Evolutionary conservation across 164 flowering plant genomes (phyloP), one percentile per base, ranked within the genome.

Genomic region (Tetracentron sinense): DNA sequence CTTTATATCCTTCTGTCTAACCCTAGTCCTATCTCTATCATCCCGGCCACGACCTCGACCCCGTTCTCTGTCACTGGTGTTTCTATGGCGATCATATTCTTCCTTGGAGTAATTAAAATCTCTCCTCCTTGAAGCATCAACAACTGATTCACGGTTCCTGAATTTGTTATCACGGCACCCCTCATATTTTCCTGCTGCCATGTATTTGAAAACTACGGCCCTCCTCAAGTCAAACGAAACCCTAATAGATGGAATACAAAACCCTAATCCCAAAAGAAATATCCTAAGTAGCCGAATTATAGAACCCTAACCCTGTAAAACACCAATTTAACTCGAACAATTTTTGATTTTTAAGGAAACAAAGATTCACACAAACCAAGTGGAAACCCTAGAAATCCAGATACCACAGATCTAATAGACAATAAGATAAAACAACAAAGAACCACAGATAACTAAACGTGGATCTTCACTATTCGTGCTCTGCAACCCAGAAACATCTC

Each of bases 161-260:
- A 80, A 69, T 50, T 80, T 85, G 61, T 75, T 71, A 47, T 85
- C 89, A 46, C 75, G 81, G 61, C 74, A 81, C 44, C 79, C 79
- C 42, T 83, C 90, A 77, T 78, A 78, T 44, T 87, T 82, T 75
- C 95, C 93, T 50, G 89, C 86, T 25, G 92, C 97, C 97, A 91
- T 91, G 27, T 60, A 77, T 31, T 56, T 50, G 20, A 30, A 33
- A 29, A 20, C 15, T 53, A n/a, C 25, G 25, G 44, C 29, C 14
- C 6, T 15, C 31, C 56, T 26, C 52, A 7, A 49, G 6, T 49
- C 52, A 49, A 6, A 49, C 3, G 21, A 28, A 60, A n/a, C 58
- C 27, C 62, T 11, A 16, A 42, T 49, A 15, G 26, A 51, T 20
- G 31, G 26, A 17, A 21, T 29, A 42, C 4, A 55, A 54, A 56